Base-by-base conservation (phyloP, 768 basidiomycete genomes). In the Royoungia palumana region DNA sequence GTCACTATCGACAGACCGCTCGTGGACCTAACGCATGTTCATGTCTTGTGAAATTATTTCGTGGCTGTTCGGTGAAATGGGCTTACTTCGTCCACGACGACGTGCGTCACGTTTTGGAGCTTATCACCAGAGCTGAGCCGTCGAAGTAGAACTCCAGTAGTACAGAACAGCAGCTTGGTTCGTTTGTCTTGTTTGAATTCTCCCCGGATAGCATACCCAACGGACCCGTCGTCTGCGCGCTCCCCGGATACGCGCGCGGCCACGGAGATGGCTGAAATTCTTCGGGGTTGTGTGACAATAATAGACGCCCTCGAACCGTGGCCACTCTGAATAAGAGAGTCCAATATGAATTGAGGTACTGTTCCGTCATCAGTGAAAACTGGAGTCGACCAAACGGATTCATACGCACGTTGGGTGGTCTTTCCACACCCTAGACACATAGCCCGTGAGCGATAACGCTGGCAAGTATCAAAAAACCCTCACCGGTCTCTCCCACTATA, bases 311-410 rank as follows among this genome's bases (percentile, higher is more conserved):
- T 70, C 4, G 83, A 79, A 11, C 91, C 92, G 16, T 68, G 69
- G 14, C 72, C 72, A 0, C 76, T 72, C 8, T 71, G 54, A 41
- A 95, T 94, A 37, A 89, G 77, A 35, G 87, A 81, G 57, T 96
- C 93, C 40, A 96, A 72, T 45, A 97, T 83, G 57, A 91, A 94
- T 56, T 94, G 90, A 13, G 94, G 94, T 7, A 94, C 86, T 85
- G 19, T 53, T 36, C 41, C 1, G 19, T 41, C 9, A 35, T 30
- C 30, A 51, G 40, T 34, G 27, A 50, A 28, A n/a, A n/a, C n/a
- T 30, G 21, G 35, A 19, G 43, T 39, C 30, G 22, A 25, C 17
- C 4, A 10, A 22, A 41, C 14, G 27, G 24, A 37, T 5, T 20
- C 16, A 27, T 42, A 53, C 76, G 50, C 57, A 90, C 88, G 61